Conservation (phyloP, 805 yeast genomes). For the Candida alai region DNA sequence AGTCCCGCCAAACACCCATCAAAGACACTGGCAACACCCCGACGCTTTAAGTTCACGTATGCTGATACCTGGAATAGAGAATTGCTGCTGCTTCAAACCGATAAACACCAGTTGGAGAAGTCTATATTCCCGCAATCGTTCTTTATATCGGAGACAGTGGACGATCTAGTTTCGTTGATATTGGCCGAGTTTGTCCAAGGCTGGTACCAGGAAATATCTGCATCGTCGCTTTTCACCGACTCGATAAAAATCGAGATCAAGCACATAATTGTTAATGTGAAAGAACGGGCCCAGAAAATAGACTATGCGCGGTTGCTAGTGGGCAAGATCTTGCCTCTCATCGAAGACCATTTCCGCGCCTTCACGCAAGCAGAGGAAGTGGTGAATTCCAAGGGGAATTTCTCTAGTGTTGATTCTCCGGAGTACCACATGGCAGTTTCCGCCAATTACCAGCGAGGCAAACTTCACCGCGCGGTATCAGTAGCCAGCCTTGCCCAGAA, state of each 20-base stretch:
- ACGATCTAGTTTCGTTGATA: slow-evolving; percentile 46
- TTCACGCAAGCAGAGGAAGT: slow-evolving; percentile 44
- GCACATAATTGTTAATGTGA: slow-evolving; percentile 37
- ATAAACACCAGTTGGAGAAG: slow-evolving; percentile 16
- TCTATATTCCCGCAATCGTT: slow-evolving; percentile 46
- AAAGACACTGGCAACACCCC: neutral
- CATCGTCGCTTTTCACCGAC: slow-evolving; percentile 26
- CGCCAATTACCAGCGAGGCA: slow-evolving; percentile 44
- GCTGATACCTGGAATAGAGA: slow-evolving; percentile 13
- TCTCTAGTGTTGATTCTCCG: slow-evolving; percentile 13
- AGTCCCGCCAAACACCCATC: neutral
- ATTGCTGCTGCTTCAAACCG: slow-evolving; percentile 19
- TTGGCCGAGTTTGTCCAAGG: slow-evolving; percentile 50
- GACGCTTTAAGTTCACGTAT: slow-evolving; percentile 7
- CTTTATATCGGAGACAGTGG: slow-evolving; percentile 49
- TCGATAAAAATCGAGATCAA: slow-evolving; percentile 44
- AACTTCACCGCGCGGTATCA: slow-evolving; percentile 56
- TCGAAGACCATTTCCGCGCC: slow-evolving; percentile 59
- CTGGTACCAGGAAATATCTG: slow-evolving; percentile 52
- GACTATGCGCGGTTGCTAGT: slow-evolving; percentile 60
- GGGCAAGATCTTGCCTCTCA: slow-evolving; percentile 54
- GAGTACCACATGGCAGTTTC: slow-evolving; percentile 42
- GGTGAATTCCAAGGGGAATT: slow-evolving; percentile 22
- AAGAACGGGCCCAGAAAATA: slow-evolving; percentile 35
- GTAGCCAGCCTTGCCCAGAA: slow-evolving; percentile 1